Base-by-base conservation (phyloP, 1,284 basidiomycete species). In the Papiliotrema fonsecae region DNA sequence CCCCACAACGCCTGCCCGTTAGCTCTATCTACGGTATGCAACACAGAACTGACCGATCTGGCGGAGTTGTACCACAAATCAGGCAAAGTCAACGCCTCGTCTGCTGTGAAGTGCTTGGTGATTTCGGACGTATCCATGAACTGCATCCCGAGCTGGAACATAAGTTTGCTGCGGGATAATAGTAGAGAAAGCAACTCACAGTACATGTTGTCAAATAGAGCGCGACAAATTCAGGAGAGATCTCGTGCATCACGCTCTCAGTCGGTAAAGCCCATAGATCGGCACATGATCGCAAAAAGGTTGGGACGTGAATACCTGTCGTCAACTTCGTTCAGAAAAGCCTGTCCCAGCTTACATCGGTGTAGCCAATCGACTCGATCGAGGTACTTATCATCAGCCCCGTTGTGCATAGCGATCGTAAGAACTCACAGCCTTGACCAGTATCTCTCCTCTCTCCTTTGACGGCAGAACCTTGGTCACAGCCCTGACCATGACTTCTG, bases 321-420 rank as follows among this genome's bases (percentile, higher is more conserved):
- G 37, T 47, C 31, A 48, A 39, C 28, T n/a, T 26, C n/a, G n/a
- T n/a, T n/a, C n/a, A 7, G 18, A 37, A 19, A 7, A 21, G 4
- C 14, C 16, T 37, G 28, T n/a, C 16, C 2, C 7, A 41, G 55
- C 64, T 64, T 45, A 70, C 72, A 69, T 61, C 73, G 63, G 56
- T 75, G 70, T n/a, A 74, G 57, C 73, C 73, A 75, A 45, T 74
- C 73, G 9, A 73, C 71, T n/a, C 63, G 58, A 25, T 67, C 61
- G 24, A 73, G 56, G 48, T 69, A 74, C 55, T 67, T 37, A 27
- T 32, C 19, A 25, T 50, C 58, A 39, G 13, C 30, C n/a, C n/a
- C n/a, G n/a, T 39, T 21, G 19, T 28, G 21, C n/a, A 30, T 24
- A 42, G 5, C 19, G n/a, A 9, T 19, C 10, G n/a, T n/a, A 22